A percentile compares a stretch with the other conserved stretches of the same genome.
Evolutionary conservation across 2,329 filamentous ascomycete species (phyloP).

Genomic region (Cytospora mali): DNA sequence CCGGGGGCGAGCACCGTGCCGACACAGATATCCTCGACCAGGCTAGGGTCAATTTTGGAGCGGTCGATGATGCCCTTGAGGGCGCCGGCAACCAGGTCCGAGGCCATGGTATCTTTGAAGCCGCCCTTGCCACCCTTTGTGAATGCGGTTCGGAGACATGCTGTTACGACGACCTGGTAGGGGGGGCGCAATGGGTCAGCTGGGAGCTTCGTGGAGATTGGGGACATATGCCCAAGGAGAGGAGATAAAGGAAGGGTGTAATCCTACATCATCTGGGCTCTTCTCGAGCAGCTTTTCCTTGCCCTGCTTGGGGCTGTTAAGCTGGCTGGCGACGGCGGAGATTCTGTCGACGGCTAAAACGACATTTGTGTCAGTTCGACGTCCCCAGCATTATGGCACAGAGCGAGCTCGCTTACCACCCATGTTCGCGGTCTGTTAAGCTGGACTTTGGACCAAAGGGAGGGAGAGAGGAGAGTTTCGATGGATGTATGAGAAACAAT

Average conservation of each 20-base stretch:
- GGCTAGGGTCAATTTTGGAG: conserved; percentile 82
- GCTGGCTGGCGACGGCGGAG: conserved; percentile 63
- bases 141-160: conserved; percentile 86
- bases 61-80: conserved; percentile 81
- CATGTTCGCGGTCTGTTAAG: conserved; percentile 26
- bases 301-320: conserved; percentile 51
- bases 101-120: conserved; percentile 90
- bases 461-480: background rate
- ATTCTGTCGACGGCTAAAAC: conserved; percentile 58
- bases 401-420: conserved; percentile 29
- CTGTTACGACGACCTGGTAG: conserved; percentile 80
- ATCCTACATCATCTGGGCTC: conserved; percentile 65
- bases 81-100: conserved; percentile 82
- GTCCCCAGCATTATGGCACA: background rate
- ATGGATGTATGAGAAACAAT: background rate
- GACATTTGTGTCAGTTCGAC: conserved; percentile 9
- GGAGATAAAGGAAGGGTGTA: conserved; percentile 2
- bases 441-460: background rate
- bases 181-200: background rate
- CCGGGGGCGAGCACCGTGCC: conserved; percentile 90
- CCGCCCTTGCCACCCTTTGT: conserved; percentile 91
- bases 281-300: conserved; percentile 64
- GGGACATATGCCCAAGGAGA: background rate
- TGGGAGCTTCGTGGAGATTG: background rate
- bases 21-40: conserved; percentile 92